Evolutionary conservation across 2,329 filamentous ascomycete genomes (phyloP).

Genomic region (Claviceps sp.): DNA sequence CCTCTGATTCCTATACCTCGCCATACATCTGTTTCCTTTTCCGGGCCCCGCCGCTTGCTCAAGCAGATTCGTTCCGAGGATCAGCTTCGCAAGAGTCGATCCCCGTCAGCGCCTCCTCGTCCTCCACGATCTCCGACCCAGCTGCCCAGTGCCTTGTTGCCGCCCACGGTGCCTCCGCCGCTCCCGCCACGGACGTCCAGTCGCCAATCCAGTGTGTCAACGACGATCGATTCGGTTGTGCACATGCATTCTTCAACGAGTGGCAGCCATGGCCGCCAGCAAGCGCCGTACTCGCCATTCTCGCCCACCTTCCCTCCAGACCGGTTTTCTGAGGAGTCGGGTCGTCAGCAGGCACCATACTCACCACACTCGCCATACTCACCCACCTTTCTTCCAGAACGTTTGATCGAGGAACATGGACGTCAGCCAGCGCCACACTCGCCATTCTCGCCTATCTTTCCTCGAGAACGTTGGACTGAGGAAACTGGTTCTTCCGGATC

Average conservation of each 20-base stretch:
- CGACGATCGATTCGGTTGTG: constrained; percentile 20
- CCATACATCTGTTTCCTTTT: constrained; percentile 9
- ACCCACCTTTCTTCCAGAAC: constrained; percentile 12
- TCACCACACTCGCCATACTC: constrained; percentile 22
- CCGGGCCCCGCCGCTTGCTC: constrained; percentile 22
- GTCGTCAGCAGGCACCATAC: not conserved
- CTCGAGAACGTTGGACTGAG: constrained; percentile 7
- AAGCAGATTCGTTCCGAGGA: constrained; percentile 36
- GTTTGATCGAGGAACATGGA: not conserved
- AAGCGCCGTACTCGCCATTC: constrained; percentile 21
- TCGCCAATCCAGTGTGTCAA: constrained; percentile 28
- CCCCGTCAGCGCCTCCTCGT: constrained; percentile 29
- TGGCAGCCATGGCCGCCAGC: constrained; percentile 25
- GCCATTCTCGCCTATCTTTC: constrained; percentile 22
- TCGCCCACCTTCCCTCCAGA: constrained; percentile 14
- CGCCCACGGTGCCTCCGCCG: constrained; percentile 22
- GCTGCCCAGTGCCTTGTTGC: constrained; percentile 16
- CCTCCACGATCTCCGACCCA: constrained; percentile 31
- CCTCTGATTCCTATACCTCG: constrained; percentile 8
- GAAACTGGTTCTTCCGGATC: not conserved
- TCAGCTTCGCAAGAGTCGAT: constrained; percentile 32
- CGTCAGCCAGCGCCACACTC: constrained; percentile 8
- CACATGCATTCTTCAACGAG: constrained; percentile 32
- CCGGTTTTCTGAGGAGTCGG: not conserved
- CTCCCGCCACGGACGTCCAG: constrained; percentile 43